A percentile compares a stretch with the other conserved stretches of the same genome.
phyloP scores from a whole-genome alignment of 1,139 yeast species.

The Debaryomyces psychrophilus region DNA sequence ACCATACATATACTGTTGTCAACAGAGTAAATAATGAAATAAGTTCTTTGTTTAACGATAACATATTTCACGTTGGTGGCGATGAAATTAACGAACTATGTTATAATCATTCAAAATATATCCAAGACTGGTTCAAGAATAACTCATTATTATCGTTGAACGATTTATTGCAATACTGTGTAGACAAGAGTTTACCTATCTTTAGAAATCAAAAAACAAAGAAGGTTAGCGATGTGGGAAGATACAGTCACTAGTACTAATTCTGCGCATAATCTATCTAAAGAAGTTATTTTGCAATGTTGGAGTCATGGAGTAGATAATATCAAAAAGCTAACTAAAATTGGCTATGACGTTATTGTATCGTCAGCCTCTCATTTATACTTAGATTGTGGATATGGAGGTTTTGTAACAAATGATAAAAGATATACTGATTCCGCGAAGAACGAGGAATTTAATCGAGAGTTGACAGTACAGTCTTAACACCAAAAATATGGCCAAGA shows the following conservation, averaged over 20 bases:
- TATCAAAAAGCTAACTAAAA: conserved; percentile 32
- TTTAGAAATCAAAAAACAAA: conserved; percentile 25
- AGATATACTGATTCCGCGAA: conserved; percentile 32
- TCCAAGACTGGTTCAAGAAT: conserved; percentile 35
- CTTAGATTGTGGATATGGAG: conserved; percentile 53
- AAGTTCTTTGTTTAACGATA: conserved; percentile 36
- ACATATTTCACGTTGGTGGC: conserved; percentile 49
- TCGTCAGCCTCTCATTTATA: conserved; percentile 42
- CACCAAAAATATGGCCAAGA: conserved; percentile 52
- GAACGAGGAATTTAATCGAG: conserved; percentile 32
- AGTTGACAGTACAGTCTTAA: conserved; percentile 40
- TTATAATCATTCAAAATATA: conserved; percentile 34
- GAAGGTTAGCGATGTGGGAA: conserved; percentile 52
- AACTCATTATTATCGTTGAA: conserved; percentile 28
- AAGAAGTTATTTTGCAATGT: conserved; percentile 41
- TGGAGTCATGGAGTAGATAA: conserved; percentile 38
- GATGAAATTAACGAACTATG: conserved; percentile 47
- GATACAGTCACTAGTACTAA: conserved; percentile 38
- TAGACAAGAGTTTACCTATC: conserved; percentile 42
- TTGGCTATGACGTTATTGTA: conserved; percentile 50
- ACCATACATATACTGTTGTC: conserved; percentile 40
- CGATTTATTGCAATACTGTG: conserved; percentile 43
- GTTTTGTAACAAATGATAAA: conserved; percentile 43
- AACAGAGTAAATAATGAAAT: conserved; percentile 42
- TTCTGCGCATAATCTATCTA: conserved; percentile 30